Conservation (phyloP, 306 rosid species). For the Mimosa bimucronata region DNA sequence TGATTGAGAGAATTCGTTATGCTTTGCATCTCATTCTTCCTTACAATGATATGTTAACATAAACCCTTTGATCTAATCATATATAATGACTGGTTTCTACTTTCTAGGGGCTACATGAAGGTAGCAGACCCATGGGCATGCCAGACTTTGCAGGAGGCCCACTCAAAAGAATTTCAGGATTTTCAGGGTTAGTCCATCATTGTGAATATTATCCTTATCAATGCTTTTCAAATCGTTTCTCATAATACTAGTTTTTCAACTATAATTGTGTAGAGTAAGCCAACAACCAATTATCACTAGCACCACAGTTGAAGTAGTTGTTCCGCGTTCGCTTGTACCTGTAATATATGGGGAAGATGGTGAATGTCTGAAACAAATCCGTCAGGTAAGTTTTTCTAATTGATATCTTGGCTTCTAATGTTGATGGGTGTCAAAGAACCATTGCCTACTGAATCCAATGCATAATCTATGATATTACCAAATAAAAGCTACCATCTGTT, state of each 20-base stretch:
- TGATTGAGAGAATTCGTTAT: slow-evolving; percentile 25
- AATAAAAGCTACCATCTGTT: slow-evolving; percentile 1
- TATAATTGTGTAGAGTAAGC: slow-evolving; percentile 58
- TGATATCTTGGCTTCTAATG: background rate
- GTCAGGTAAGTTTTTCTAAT: slow-evolving; percentile 60
- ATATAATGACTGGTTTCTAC: slow-evolving; percentile 43
- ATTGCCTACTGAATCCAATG: slow-evolving; percentile 19
- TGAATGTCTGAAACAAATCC: slow-evolving; percentile 94
- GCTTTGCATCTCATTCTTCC: slow-evolving; percentile 11
- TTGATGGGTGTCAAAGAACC: background rate
- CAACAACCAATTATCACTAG: slow-evolving; percentile 75
- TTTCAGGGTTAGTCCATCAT: slow-evolving; percentile 56
- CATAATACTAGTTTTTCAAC: slow-evolving; percentile 15
- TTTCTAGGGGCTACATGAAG: slow-evolving; percentile 74
- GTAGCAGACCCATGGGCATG: slow-evolving; percentile 71
- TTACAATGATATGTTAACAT: slow-evolving; percentile 4
- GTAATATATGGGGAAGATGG: slow-evolving; percentile 89
- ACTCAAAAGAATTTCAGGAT: slow-evolving; percentile 73
- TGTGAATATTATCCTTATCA: slow-evolving; percentile 24
- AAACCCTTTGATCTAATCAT: slow-evolving; percentile 12
- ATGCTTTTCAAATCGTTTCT: background rate
- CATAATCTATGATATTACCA: slow-evolving; percentile 22
- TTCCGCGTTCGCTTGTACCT: slow-evolving; percentile 81
- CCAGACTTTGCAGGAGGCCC: slow-evolving; percentile 75
- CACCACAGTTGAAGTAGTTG: slow-evolving; percentile 91